Percentiles rank a stretch among this genome's conserved stretches.
Conservation (phyloP, 768 basidiomycete genomes). For the Wakefieldia striispora region DNA sequence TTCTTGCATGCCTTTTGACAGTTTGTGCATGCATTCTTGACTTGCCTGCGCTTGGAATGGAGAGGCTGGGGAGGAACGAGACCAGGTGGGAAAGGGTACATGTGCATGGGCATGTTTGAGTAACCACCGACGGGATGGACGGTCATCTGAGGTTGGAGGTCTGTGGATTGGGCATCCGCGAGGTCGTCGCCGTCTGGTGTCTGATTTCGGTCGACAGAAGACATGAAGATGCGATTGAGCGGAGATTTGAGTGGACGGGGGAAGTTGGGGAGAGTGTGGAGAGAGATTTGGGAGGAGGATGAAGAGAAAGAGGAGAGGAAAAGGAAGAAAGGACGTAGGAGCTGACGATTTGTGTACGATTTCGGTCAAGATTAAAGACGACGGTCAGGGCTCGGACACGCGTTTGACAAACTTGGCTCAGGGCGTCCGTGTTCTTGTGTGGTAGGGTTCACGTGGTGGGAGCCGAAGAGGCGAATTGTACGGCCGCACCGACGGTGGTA, state of each 20-base stretch:
- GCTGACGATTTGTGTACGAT: conserved; percentile 32
- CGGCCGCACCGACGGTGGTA: conserved; percentile 13
- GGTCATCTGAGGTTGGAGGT: conserved; percentile 47
- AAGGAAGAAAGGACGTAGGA: conserved; percentile 13
- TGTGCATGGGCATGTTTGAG: conserved; percentile 59
- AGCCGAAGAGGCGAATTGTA: conserved; percentile 30
- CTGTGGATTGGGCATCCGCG: conserved; percentile 31
- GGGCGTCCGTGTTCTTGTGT: conserved; percentile 28
- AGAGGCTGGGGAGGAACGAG: conserved; percentile 45
- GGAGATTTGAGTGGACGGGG: conserved; percentile 24
- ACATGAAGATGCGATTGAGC: conserved; percentile 29
- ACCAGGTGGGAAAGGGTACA: conserved; percentile 64
- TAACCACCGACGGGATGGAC: conserved; percentile 50
- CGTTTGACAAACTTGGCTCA: conserved; percentile 36
- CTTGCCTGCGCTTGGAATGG: conserved; percentile 79
- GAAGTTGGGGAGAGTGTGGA: conserved; percentile 32
- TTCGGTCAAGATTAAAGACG: conserved; percentile 34
- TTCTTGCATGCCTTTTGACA: conserved; percentile 93
- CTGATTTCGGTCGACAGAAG: conserved; percentile 39
- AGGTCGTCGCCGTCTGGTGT: conserved; percentile 42
- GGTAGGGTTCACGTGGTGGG: conserved; percentile 35
- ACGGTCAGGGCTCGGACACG: conserved; percentile 34
- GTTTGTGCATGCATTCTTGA: conserved; percentile 90
- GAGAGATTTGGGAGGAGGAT: conserved; percentile 31
- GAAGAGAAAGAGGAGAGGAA: conserved; percentile 3